A percentile compares a stretch with the other conserved stretches of the same genome.
These are phyloP conservation scores for Phlebopus sp. DNA, from an alignment of 1,284 basidiomycete species.

Conservation along the genomic window DNA sequence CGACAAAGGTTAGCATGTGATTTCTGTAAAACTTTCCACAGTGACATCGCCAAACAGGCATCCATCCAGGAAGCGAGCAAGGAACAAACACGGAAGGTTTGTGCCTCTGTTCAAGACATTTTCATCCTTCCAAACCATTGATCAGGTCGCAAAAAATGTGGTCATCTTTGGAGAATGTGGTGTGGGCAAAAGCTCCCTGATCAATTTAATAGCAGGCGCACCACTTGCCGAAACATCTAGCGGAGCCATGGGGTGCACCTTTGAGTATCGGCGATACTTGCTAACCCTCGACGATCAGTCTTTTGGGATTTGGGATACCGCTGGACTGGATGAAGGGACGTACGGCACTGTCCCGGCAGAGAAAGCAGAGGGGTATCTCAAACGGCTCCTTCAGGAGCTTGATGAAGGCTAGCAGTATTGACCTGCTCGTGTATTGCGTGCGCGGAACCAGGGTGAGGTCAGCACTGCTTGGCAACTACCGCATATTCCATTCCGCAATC, in stretches of 20 bases:
- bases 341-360: slow-evolving; percentile 25
- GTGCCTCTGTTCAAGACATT: neutral
- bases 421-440: slow-evolving; percentile 29
- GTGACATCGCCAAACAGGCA: slow-evolving; percentile 15
- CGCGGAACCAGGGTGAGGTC: slow-evolving; percentile 28
- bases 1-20: slow-evolving; percentile 14
- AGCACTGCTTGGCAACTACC: slow-evolving; percentile 27
- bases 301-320: slow-evolving; percentile 28
- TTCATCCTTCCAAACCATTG: neutral
- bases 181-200: slow-evolving; percentile 30
- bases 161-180: slow-evolving; percentile 28
- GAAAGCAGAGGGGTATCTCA: slow-evolving; percentile 27
- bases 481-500: slow-evolving; percentile 30
- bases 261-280: slow-evolving; percentile 15
- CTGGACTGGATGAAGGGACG: slow-evolving; percentile 27
- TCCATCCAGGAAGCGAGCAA: neutral
- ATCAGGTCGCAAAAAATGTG: slow-evolving; percentile 21
- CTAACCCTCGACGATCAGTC: slow-evolving; percentile 11
- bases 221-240: slow-evolving; percentile 22
- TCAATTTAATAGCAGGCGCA: slow-evolving; percentile 24
- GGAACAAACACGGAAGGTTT: slow-evolving; percentile 10
- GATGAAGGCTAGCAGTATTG: slow-evolving; percentile 17
- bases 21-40: neutral
- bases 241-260: slow-evolving; percentile 26
- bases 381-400: slow-evolving; percentile 26